Percentiles rank a stretch among this genome's conserved stretches.
These are phyloP conservation scores for Hyaloperonospora brassicae DNA, from an alignment of 352 stramenopile genomes.

Conservation along the genomic window DNA sequence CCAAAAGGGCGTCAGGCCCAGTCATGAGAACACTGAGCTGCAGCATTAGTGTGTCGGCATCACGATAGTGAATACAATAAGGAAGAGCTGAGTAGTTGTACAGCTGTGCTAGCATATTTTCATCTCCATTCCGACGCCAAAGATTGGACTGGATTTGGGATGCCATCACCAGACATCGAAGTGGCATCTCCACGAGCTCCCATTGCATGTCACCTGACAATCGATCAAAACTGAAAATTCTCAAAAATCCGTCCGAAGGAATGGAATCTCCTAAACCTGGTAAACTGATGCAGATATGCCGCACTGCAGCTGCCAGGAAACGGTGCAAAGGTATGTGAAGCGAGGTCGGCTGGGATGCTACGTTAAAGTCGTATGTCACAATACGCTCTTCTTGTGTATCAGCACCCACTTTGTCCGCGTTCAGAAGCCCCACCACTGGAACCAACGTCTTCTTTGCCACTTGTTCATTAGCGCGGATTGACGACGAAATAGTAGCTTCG, in stretches of 20 bases:
- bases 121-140: constrained; percentile 81
- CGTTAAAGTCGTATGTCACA: constrained; percentile 56
- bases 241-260: constrained; percentile 38
- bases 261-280: constrained; percentile 43
- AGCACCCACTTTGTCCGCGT: constrained; percentile 8
- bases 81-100: constrained; percentile 86
- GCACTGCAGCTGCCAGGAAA: constrained; percentile 64
- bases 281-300: constrained; percentile 57
- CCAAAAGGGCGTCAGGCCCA: constrained; percentile 51
- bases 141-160: constrained; percentile 84
- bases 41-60: constrained; percentile 73
- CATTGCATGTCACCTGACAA: constrained; percentile 37
- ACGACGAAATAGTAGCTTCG: constrained; percentile 36
- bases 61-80: constrained; percentile 83
- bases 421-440: constrained; percentile 28
- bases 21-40: constrained; percentile 64
- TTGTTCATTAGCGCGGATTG: constrained; percentile 39
- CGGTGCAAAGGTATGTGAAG: constrained; percentile 80
- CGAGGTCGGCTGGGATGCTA: constrained; percentile 50
- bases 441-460: constrained; percentile 43
- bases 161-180: constrained; percentile 78
- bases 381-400: constrained; percentile 20
- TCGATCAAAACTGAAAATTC: constrained; percentile 48
- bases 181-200: constrained; percentile 69
- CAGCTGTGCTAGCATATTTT: constrained; percentile 85